Percentiles rank a stretch among this genome's conserved stretches.
Evolutionary conservation across 441 rosid species (phyloP).

Genomic region (Gossypium gossypioides): DNA sequence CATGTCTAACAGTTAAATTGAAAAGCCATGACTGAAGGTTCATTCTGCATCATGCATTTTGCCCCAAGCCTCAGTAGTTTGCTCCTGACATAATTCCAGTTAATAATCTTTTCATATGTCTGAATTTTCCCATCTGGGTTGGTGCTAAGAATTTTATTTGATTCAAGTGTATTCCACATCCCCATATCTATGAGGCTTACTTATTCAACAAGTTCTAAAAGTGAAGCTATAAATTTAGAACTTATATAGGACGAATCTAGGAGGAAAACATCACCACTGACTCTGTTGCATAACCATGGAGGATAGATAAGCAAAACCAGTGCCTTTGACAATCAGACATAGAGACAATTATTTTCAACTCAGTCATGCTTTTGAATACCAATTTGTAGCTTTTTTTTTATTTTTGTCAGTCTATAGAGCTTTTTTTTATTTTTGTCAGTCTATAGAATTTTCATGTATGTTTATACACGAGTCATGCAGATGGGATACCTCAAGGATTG

Average conservation of each 20-base stretch:
- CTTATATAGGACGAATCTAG: not conserved
- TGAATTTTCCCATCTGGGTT: not conserved
- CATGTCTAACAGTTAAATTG: not conserved
- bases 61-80: not conserved
- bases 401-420: not conserved
- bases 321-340: not conserved
- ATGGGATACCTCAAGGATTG: constrained; percentile 71
- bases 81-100: not conserved
- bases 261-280: not conserved
- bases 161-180: not conserved
- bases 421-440: not conserved
- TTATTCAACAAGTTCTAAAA: not conserved
- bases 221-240: not conserved
- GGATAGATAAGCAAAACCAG: not conserved
- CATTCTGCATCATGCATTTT: not conserved
- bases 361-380: constrained; percentile 2
- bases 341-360: not conserved
- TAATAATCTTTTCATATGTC: not conserved
- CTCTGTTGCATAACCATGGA: not conserved
- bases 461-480: constrained; percentile 33
- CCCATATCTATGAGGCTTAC: not conserved
- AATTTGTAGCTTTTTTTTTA: not conserved
- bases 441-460: constrained; percentile 6
- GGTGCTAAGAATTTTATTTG: not conserved
- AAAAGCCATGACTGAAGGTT: not conserved